phyloP scores from a whole-genome alignment of 495 filamentous ascomycete species.

The Penicillium dipodomyicola region DNA sequence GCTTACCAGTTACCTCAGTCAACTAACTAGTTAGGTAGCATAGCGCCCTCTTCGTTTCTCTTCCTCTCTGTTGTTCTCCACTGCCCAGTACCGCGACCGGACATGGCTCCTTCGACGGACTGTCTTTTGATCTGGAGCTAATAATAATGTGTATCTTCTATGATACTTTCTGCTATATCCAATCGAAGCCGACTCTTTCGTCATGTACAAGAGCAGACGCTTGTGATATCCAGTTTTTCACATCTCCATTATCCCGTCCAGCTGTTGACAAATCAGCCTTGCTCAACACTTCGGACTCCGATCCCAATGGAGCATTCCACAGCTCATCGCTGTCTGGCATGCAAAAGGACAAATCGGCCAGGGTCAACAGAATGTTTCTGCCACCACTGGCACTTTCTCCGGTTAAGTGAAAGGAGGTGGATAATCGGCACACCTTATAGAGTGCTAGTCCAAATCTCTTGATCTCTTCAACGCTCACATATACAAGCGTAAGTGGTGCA shows the following conservation, averaged over 20 bases:
- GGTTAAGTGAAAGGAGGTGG: neutral
- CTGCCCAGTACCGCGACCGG: no score
- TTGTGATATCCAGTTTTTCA: constrained; percentile 13
- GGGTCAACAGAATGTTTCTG: constrained; percentile 12
- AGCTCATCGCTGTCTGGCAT: constrained; percentile 23
- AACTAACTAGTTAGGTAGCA: no score
- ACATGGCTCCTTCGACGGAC: no score
- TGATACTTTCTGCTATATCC: constrained; percentile 6
- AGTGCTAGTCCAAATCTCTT: constrained; percentile 25
- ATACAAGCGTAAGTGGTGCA: constrained; percentile 18
- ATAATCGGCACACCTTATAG: constrained; percentile 21
- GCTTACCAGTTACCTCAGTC: no score
- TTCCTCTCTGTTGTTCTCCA: no score
- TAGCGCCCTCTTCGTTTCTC: no score
- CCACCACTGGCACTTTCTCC: neutral
- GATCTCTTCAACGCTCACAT: constrained; percentile 23
- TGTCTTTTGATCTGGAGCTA: no score
- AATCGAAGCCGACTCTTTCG: constrained; percentile 12
- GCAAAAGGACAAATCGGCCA: constrained; percentile 19
- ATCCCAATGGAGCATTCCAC: constrained; percentile 15
- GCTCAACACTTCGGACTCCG: neutral
- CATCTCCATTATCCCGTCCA: constrained; percentile 11
- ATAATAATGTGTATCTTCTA: no score
- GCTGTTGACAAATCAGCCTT: neutral
- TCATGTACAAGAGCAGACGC: constrained; percentile 9